Base-by-base conservation (phyloP, 495 filamentous ascomycete genomes). In the Aspergillus biplanus region DNA sequence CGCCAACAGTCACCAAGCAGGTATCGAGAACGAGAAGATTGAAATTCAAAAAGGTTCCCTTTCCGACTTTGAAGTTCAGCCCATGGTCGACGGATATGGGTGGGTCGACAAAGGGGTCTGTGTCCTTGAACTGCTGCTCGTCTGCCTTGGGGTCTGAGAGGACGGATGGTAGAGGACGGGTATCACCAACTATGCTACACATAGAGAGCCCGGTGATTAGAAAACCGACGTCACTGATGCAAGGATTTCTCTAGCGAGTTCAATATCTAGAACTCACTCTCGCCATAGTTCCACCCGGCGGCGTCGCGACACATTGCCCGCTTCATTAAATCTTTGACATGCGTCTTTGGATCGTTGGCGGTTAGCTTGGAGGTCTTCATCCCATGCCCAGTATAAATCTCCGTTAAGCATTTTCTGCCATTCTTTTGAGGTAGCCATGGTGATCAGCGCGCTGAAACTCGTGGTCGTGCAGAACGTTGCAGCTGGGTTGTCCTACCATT, bases 31-130 rank as follows among this genome's bases (percentile, higher is more conserved):
- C 85, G 0, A 85, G 86, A 56, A 82, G 80, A 69, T 90, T 87
- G 73, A 84, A 89, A 78, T 94, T 94, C 64, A 94, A 76, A 71
- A 87, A 94, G 31, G 89, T 87, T 34, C 80, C 79, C 34, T 83
- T 73, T 35, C 87, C 89, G 47, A 92, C 70, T 53, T 82, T 81
- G 59, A 92, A 75, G 64, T 93, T 92, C 61, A 80, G 80, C 1
- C 91, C 91, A 65, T 93, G 92, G 72, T 93, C 90, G n/a, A 87
- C 77, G 15, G 79, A 82, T 64, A 94, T 81, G 0, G 90, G 89
- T 0, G 85, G 76, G 53, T 91, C 87, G 16, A 92, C 80, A 72
- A 84, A 88, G 4, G 90, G 83, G 34, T 89, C 83, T 47, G 84
- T 78, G 7, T 73, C 76, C 33, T 75, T 72, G 49, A 91, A 83